Percentiles rank a stretch among this genome's conserved stretches.
phyloP scores from a whole-genome alignment of 345 rosid species.

The Gossypioides kirkii region DNA sequence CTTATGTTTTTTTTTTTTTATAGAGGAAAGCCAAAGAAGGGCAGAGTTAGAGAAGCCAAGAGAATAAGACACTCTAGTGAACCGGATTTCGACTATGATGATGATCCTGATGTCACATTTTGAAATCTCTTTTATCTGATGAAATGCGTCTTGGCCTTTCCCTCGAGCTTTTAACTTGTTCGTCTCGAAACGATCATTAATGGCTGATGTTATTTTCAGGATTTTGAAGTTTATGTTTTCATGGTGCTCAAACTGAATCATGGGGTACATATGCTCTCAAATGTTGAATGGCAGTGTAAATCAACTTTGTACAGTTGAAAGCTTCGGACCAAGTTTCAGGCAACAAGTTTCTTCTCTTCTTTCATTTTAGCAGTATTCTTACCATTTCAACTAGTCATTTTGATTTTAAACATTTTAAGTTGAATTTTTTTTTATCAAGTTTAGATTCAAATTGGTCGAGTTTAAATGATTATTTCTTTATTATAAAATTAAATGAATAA shows the following conservation, averaged over 20 bases:
- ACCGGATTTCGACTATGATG: conserved; percentile 90
- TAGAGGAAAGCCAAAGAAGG: conserved; percentile 96
- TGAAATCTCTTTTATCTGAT: conserved; percentile 7
- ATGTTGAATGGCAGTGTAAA: neutral
- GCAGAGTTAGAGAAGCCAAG: conserved; percentile 86
- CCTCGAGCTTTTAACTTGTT: neutral
- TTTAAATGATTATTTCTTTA: too few species aligned
- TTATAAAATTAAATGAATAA: too few species aligned
- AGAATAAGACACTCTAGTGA: conserved; percentile 70
- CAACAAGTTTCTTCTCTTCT: neutral
- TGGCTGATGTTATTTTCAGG: neutral
- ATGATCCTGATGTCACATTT: conserved; percentile 67
- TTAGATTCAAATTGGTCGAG: too few species aligned
- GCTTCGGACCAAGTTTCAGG: neutral
- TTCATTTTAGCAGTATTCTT: neutral
- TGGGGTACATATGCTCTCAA: neutral
- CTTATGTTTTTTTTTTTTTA: neutral
- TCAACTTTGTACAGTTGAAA: neutral
- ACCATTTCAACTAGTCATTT: too few species aligned
- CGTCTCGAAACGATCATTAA: neutral
- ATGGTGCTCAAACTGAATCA: neutral
- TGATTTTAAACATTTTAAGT: too few species aligned
- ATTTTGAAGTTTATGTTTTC: neutral
- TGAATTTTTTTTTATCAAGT: too few species aligned
- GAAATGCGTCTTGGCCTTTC: neutral